Percentiles rank a stretch among this genome's conserved stretches.
These are phyloP conservation scores for Penicillium tannophilum DNA, from an alignment of 495 filamentous ascomycete species.

Conservation along the genomic window DNA sequence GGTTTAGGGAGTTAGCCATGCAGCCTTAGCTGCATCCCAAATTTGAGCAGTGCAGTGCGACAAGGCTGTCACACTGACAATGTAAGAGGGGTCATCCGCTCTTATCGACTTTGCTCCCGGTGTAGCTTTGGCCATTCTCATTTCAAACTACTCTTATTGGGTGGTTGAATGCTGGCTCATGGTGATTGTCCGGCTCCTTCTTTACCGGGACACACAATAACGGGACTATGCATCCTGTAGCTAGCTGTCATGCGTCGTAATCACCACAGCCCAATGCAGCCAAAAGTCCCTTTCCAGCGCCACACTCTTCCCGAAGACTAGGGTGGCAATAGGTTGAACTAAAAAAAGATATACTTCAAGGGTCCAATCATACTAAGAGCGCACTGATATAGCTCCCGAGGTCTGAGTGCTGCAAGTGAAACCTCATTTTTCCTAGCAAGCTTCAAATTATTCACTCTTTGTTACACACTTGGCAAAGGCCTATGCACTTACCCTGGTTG, in stretches of 20 bases:
- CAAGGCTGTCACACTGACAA: background rate
- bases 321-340: background rate
- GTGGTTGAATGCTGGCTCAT: background rate
- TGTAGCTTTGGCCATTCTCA: background rate
- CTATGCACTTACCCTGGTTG: background rate
- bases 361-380: background rate
- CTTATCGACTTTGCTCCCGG: background rate
- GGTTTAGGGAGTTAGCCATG: background rate
- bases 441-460: background rate
- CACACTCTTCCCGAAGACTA: background rate
- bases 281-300: background rate
- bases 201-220: background rate
- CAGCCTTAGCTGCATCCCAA: background rate
- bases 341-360: background rate
- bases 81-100: background rate
- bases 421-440: background rate
- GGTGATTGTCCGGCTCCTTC: background rate
- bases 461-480: background rate
- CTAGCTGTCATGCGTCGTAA: background rate
- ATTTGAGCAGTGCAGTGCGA: background rate
- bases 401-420: too few relatives aligned
- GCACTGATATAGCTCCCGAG: background rate
- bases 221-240: background rate
- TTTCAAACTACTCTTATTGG: background rate
- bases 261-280: background rate